Evolutionary conservation across 2,329 filamentous ascomycete species (phyloP).

Genomic region (Hymenoscyphus fraxineus): DNA sequence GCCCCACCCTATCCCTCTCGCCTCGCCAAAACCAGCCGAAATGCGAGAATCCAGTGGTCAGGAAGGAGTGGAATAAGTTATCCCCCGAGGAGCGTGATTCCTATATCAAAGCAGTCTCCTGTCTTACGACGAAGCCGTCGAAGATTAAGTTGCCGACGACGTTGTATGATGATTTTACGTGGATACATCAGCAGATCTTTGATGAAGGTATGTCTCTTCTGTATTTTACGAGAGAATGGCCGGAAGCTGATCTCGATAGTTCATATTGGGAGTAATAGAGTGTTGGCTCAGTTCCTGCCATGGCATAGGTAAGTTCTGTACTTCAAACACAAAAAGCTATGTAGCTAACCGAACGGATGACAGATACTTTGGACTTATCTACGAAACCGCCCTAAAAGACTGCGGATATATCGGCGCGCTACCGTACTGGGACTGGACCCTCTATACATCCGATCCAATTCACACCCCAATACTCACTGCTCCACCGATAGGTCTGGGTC

Average conservation of each 20-base stretch:
- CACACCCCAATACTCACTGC: slow-evolving; percentile 4
- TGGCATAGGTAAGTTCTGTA: slow-evolving; percentile 38
- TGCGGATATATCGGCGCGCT: slow-evolving; percentile 11
- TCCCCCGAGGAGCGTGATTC: slow-evolving; percentile 10
- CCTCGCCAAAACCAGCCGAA: background rate
- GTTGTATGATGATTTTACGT: slow-evolving; percentile 15
- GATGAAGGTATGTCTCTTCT: slow-evolving; percentile 1
- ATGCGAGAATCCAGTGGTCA: slow-evolving; percentile 11
- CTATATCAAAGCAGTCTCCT: slow-evolving; percentile 13
- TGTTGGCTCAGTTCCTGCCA: slow-evolving; percentile 32
- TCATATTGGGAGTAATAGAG: background rate
- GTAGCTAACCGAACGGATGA: background rate
- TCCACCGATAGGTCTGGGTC: slow-evolving; percentile 4
- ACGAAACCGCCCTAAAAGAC: slow-evolving; percentile 30
- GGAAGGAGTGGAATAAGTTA: slow-evolving; percentile 15
- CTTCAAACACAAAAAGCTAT: background rate
- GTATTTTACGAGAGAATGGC: background rate
- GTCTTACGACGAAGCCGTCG: slow-evolving; percentile 10
- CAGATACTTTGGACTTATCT: slow-evolving; percentile 25
- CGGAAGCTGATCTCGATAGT: slow-evolving; percentile 2
- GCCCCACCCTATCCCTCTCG: background rate
- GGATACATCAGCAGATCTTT: slow-evolving; percentile 8
- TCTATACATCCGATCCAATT: background rate
- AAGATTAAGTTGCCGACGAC: slow-evolving; percentile 7
- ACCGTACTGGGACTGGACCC: slow-evolving; percentile 10